Conservation (phyloP, 495 filamentous ascomycete genomes). For the Endocarpon pusillum region DNA sequence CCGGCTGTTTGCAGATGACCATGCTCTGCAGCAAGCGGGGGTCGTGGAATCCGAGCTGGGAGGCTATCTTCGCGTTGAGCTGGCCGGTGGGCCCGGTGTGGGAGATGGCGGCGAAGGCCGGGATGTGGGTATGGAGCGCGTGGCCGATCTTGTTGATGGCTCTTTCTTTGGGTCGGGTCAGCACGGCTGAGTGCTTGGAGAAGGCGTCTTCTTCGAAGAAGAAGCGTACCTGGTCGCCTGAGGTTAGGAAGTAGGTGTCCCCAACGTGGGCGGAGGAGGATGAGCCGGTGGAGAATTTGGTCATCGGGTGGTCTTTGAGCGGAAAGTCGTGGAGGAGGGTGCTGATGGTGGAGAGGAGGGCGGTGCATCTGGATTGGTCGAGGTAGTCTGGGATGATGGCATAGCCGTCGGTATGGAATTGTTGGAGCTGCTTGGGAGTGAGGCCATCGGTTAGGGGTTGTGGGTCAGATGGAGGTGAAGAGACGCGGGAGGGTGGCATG, state of each 20-base stretch:
- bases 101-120: slow-evolving; percentile 49
- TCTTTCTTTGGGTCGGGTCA: slow-evolving; percentile 57
- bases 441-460: slow-evolving; percentile 31
- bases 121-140: slow-evolving; percentile 59
- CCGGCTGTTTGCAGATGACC: slow-evolving; percentile 96
- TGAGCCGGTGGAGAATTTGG: slow-evolving; percentile 72
- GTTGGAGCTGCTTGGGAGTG: slow-evolving; percentile 48
- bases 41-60: slow-evolving; percentile 51
- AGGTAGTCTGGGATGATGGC: slow-evolving; percentile 74
- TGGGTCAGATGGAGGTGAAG: too few species aligned
- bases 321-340: slow-evolving; percentile 56
- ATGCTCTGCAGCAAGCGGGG: slow-evolving; percentile 77
- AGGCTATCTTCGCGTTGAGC: slow-evolving; percentile 48
- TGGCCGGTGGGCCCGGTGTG: slow-evolving; percentile 15
- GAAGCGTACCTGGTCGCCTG: slow-evolving; percentile 81
- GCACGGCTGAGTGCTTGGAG: slow-evolving; percentile 11
- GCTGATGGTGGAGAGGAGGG: slow-evolving; percentile 59
- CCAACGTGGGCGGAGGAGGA: slow-evolving; percentile 50
- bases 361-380: slow-evolving; percentile 36
- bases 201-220: slow-evolving; percentile 81
- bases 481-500: too few species aligned
- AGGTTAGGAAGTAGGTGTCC: slow-evolving; percentile 83
- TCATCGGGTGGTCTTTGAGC: slow-evolving; percentile 72
- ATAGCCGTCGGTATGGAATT: slow-evolving; percentile 73
- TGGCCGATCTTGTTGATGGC: slow-evolving; percentile 98